phyloP scores from a whole-genome alignment of 176 grass and related monocot species.

The Triticum timopheevii region DNA sequence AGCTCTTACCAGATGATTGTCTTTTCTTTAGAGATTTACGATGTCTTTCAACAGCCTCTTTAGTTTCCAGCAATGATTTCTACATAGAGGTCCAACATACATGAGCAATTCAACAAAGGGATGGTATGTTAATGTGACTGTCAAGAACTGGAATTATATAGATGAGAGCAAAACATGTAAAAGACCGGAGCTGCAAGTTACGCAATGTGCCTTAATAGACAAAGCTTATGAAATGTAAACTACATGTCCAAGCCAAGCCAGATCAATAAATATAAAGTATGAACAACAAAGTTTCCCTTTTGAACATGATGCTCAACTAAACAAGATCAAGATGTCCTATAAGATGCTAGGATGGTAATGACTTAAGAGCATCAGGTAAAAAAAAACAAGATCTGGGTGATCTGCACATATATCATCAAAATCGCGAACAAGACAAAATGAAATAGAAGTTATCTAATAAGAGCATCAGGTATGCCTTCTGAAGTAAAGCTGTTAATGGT shows the following conservation, averaged over 20 bases:
- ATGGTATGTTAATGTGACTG: conserved; percentile 3
- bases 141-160: conserved; percentile 17
- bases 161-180: conserved; percentile 22
- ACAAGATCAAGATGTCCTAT: conserved; percentile 23
- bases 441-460: neutral
- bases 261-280: neutral
- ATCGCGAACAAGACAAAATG: conserved; percentile 12
- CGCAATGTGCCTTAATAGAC: conserved; percentile 11
- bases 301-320: conserved; percentile 20
- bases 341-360: neutral
- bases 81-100: conserved; percentile 44
- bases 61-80: conserved; percentile 96
- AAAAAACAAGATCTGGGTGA: no score
- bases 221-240: conserved; percentile 25
- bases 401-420: neutral
- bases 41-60: conserved; percentile 89
- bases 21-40: conserved; percentile 96
- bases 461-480: conserved; percentile 2
- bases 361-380: neutral
- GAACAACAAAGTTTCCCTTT: neutral
- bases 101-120: conserved; percentile 38
- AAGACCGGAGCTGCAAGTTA: conserved; percentile 25
- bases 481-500: neutral
- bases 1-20: conserved; percentile 67
- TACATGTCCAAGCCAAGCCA: neutral